Percentiles rank a stretch among this genome's conserved stretches.
These are phyloP conservation scores for Bacterosira constricta DNA, from an alignment of 108 stramenopile genomes.

Conservation along the genomic window DNA sequence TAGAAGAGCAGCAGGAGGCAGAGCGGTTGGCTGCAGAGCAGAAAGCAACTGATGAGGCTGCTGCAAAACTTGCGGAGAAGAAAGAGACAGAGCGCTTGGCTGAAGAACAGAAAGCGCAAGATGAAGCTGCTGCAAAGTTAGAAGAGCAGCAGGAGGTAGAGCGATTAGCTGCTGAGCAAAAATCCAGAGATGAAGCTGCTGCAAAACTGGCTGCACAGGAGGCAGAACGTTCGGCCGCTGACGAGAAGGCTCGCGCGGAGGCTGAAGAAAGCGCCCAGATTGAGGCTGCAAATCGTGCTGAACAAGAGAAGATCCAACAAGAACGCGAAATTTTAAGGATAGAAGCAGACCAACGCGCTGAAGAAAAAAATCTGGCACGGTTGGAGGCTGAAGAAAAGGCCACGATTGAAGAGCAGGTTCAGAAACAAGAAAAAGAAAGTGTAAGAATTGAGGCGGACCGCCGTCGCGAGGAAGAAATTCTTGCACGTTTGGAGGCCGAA, in stretches of 20 bases:
- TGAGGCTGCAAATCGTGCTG: slow-evolving; percentile 1
- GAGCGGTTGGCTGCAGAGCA: neutral
- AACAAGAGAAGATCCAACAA: slow-evolving; percentile 3
- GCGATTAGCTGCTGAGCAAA: slow-evolving; percentile 7
- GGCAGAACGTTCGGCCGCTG: neutral
- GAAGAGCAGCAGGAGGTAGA: slow-evolving; percentile 6
- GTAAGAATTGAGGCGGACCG: neutral
- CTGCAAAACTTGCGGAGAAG: neutral
- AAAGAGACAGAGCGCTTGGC: neutral
- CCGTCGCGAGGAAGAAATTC: slow-evolving; percentile 1
- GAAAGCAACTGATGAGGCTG: neutral
- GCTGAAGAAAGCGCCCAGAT: neutral
- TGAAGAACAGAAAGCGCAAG: neutral
- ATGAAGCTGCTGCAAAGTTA: neutral
- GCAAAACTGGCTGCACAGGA: neutral
- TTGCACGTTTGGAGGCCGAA: neutral
- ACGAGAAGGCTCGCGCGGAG: neutral
- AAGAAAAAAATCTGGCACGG: neutral
- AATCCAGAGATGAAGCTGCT: neutral
- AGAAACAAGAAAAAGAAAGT: neutral
- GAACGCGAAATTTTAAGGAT: neutral
- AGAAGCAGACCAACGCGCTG: neutral
- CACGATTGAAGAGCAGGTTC: neutral
- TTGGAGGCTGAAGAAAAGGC: slow-evolving; percentile 3
- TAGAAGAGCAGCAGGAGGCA: slow-evolving; percentile 2